Evolutionary conservation across 2,329 filamentous ascomycete genomes (phyloP).

Genomic region (Mycosphaerella arachidis): DNA sequence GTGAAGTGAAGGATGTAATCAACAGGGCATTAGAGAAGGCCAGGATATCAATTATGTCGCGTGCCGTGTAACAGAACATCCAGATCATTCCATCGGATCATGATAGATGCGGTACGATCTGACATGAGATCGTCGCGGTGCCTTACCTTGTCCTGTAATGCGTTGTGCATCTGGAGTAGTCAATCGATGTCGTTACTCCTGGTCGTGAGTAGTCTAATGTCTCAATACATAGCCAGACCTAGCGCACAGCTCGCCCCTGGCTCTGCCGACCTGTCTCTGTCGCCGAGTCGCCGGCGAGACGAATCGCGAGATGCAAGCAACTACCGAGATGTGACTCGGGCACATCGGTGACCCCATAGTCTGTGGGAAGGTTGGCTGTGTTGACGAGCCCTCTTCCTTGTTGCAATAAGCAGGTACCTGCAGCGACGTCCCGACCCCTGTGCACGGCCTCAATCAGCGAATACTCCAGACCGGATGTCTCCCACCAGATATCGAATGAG

Average conservation of each 20-base stretch:
- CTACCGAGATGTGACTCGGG: conserved; percentile 60
- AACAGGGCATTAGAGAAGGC: conserved; percentile 31
- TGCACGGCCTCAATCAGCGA: background rate
- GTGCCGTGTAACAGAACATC: background rate
- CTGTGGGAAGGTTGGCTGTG: conserved; percentile 64
- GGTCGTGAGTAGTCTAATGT: conserved; percentile 64
- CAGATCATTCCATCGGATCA: background rate
- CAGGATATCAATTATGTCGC: conserved; percentile 8
- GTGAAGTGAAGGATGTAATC: conserved; percentile 54
- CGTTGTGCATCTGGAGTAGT: background rate
- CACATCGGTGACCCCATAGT: conserved; percentile 54
- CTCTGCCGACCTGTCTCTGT: conserved; percentile 61
- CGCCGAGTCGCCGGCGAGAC: conserved; percentile 59
- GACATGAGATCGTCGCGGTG: background rate
- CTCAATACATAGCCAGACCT: conserved; percentile 67
- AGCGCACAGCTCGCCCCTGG: conserved; percentile 66
- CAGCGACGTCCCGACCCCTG: conserved; percentile 72
- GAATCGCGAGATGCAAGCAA: conserved; percentile 66
- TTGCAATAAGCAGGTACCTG: conserved; percentile 66
- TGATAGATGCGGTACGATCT: too few relatives aligned
- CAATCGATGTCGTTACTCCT: conserved; percentile 38
- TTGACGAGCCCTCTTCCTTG: conserved; percentile 73
- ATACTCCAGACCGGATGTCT: conserved; percentile 34
- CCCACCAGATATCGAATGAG: conserved; percentile 76
- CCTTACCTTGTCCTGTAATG: too few relatives aligned